phyloP scores from a whole-genome alignment of 2,329 filamentous ascomycete species.

The Hypoxylon sp. region DNA sequence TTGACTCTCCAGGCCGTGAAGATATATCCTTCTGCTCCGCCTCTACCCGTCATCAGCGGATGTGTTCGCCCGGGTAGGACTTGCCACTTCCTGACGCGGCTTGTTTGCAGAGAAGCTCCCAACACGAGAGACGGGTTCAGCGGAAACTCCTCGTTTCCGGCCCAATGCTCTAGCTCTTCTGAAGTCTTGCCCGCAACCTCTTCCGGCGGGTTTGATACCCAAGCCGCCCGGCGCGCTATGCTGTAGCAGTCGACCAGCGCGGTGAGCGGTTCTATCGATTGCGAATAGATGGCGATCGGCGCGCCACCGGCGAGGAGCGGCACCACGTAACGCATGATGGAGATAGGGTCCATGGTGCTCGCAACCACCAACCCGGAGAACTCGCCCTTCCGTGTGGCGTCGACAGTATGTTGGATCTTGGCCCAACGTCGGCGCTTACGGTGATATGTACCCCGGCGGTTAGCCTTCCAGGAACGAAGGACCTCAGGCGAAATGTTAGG shows the following conservation, averaged over 20 bases:
- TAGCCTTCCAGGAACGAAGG: conserved; percentile 81
- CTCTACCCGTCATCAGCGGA: conserved; percentile 90
- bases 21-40: conserved; percentile 90
- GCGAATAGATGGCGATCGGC: conserved; percentile 87
- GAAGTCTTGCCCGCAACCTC: conserved; percentile 61
- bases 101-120: conserved; percentile 84
- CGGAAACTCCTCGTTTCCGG: conserved; percentile 81
- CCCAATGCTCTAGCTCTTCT: conserved; percentile 69
- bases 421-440: conserved; percentile 90
- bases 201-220: conserved; percentile 68
- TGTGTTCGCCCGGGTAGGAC: conserved; percentile 93
- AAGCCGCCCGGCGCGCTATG: conserved; percentile 83
- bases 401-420: conserved; percentile 78
- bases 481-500: conserved; percentile 70
- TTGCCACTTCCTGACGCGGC: conserved; percentile 85
- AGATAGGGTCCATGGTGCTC: conserved; percentile 83
- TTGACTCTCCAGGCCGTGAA: conserved; percentile 87
- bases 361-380: conserved; percentile 90
- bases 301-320: conserved; percentile 88
- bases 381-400: conserved; percentile 79
- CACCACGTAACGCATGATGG: conserved; percentile 80
- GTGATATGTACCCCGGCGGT: conserved; percentile 86
- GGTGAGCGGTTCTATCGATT: conserved; percentile 83
- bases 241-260: conserved; percentile 87
- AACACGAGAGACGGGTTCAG: conserved; percentile 89